Conservation (phyloP, 192 early-diverging fungal species). For the Jimgerdemannia flammicorona region DNA sequence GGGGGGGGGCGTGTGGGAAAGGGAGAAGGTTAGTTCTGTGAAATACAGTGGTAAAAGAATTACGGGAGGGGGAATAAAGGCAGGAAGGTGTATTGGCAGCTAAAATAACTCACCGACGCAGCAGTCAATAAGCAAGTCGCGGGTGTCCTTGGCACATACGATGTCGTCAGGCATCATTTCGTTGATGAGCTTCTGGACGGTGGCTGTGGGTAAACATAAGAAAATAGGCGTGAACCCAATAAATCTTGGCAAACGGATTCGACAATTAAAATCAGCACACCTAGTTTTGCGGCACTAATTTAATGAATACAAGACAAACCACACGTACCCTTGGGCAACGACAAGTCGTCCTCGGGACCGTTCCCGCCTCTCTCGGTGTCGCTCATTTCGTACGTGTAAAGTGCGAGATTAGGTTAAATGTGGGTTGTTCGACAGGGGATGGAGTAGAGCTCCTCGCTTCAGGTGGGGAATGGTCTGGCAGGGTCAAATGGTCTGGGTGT, state of each 20-base stretch:
- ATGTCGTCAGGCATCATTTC: constrained; percentile 94
- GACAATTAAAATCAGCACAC: no score
- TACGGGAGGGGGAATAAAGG: background rate
- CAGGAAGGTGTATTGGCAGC: background rate
- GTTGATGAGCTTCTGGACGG: constrained; percentile 91
- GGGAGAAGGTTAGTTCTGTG: background rate
- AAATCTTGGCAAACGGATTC: background rate
- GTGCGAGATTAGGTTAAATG: background rate
- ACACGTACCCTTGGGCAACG: constrained; percentile 73
- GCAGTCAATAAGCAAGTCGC: constrained; percentile 93
- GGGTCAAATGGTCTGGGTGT: no score
- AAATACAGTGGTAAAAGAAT: constrained; percentile 1
- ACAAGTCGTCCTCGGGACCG: constrained; percentile 76
- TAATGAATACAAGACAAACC: background rate
- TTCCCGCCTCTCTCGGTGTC: constrained; percentile 48
- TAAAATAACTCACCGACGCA: constrained; percentile 71
- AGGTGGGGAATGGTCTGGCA: no score
- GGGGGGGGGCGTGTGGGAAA: background rate
- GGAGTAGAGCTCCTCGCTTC: no score
- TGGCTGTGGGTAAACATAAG: constrained; percentile 50
- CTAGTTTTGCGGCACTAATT: background rate
- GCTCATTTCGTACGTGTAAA: constrained; percentile 38
- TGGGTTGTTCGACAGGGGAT: background rate
- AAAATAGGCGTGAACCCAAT: background rate
- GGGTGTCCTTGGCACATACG: constrained; percentile 90